Conservation (phyloP, 2,329 filamentous ascomycete species). For the Dothidotthia symphoricarpi region DNA sequence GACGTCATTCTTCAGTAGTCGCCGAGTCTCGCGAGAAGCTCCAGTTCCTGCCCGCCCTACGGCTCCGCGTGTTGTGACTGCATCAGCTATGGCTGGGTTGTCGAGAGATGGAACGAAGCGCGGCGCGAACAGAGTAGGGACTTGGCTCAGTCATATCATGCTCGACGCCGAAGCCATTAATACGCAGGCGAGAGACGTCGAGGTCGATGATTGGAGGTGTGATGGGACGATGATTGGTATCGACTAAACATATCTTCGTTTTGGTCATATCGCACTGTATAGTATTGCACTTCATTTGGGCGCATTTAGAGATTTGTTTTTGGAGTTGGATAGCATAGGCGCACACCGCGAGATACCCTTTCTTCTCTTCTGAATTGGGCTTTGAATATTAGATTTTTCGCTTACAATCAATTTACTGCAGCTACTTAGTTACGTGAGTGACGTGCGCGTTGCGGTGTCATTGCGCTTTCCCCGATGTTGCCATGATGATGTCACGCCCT, state of each 20-base stretch:
- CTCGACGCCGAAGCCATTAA: slow-evolving; percentile 38
- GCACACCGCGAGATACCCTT: no score
- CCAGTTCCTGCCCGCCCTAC: slow-evolving; percentile 9
- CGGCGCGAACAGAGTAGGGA: slow-evolving; percentile 40
- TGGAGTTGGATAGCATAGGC: no score
- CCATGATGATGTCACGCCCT: slow-evolving; percentile 4
- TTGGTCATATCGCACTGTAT: no score
- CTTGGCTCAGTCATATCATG: slow-evolving; percentile 41
- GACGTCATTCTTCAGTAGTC: slow-evolving; percentile 26
- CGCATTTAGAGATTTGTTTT: no score
- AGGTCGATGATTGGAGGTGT: slow-evolving; percentile 38
- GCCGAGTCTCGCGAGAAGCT: slow-evolving; percentile 24
- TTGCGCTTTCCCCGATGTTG: background rate
- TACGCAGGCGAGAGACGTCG: slow-evolving; percentile 32
- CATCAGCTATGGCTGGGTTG: slow-evolving; percentile 41
- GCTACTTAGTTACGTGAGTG: no score
- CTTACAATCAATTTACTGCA: no score
- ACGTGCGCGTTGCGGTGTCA: background rate
- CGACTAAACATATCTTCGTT: slow-evolving; percentile 19
- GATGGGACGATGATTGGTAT: slow-evolving; percentile 40
- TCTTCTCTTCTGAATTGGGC: no score
- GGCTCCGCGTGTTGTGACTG: slow-evolving; percentile 11
- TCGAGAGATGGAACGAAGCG: slow-evolving; percentile 37
- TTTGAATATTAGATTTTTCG: no score
- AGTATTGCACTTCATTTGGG: no score